Conservation (phyloP, 148 eudicot genomes). For the Camellia granthamiana region DNA sequence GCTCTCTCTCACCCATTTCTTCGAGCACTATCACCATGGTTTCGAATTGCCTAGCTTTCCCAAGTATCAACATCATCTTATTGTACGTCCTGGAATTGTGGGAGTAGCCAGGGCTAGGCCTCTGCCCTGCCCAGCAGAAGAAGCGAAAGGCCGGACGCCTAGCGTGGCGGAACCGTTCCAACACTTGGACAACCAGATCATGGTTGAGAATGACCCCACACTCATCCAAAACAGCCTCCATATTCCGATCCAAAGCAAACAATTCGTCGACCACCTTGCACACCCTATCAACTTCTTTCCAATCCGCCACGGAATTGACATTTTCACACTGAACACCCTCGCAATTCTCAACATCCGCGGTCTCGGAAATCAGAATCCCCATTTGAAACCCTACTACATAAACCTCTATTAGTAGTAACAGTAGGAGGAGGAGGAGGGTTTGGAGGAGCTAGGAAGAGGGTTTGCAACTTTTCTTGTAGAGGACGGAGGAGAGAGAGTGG, state of each 20-base stretch:
- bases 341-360: constrained; percentile 18
- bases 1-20: constrained; percentile 77
- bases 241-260: constrained; percentile 76
- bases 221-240: constrained; percentile 91
- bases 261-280: constrained; percentile 75
- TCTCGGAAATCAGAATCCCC: constrained; percentile 21
- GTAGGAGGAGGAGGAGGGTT: background rate
- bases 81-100: constrained; percentile 78
- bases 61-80: constrained; percentile 65
- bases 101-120: constrained; percentile 45
- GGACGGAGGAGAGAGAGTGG: constrained; percentile 29
- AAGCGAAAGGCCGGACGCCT: constrained; percentile 83
- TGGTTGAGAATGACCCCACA: constrained; percentile 54
- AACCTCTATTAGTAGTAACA: constrained; percentile 16
- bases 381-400: constrained; percentile 29
- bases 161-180: constrained; percentile 75
- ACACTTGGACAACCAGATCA: constrained; percentile 70
- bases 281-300: constrained; percentile 64
- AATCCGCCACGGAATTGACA: constrained; percentile 44
- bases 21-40: constrained; percentile 76
- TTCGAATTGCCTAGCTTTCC: constrained; percentile 83
- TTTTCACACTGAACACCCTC: constrained; percentile 23
- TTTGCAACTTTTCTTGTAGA: constrained; percentile 53
- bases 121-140: constrained; percentile 73
- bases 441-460: constrained; percentile 22